Conservation (phyloP, 345 rosid species). For the Clausena lansium region DNA sequence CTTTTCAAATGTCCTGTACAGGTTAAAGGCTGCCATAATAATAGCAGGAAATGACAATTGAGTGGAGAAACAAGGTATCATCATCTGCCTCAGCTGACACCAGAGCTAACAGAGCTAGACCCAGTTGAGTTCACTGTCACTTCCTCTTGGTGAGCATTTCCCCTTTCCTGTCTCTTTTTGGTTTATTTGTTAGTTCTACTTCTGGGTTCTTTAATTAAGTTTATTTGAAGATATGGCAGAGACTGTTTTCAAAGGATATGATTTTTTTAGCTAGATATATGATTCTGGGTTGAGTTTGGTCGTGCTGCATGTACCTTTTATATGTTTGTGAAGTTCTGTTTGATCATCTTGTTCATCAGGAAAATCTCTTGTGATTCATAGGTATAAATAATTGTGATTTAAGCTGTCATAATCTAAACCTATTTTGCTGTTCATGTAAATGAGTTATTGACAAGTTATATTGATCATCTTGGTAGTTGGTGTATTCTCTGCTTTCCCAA, state of each 20-base stretch:
- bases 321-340: background rate
- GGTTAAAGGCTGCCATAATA: background rate
- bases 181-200: background rate
- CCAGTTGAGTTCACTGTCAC: constrained; percentile 10
- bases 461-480: background rate
- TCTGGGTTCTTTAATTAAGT: constrained; percentile 7
- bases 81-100: constrained; percentile 32
- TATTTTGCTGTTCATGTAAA: background rate
- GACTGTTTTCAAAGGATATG: background rate
- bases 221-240: background rate
- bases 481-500: background rate
- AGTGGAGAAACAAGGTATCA: constrained; percentile 7
- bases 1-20: background rate
- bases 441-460: background rate
- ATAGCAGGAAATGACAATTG: background rate
- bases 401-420: background rate
- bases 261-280: background rate
- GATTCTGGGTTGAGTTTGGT: background rate
- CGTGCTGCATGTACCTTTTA: background rate
- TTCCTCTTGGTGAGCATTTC: constrained; percentile 24
- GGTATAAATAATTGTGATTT: background rate
- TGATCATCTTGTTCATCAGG: background rate
- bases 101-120: constrained; percentile 11
- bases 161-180: background rate
- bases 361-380: background rate